phyloP scores from a whole-genome alignment of 2,329 filamentous ascomycete genomes.

The Aspergillus fischeri region DNA sequence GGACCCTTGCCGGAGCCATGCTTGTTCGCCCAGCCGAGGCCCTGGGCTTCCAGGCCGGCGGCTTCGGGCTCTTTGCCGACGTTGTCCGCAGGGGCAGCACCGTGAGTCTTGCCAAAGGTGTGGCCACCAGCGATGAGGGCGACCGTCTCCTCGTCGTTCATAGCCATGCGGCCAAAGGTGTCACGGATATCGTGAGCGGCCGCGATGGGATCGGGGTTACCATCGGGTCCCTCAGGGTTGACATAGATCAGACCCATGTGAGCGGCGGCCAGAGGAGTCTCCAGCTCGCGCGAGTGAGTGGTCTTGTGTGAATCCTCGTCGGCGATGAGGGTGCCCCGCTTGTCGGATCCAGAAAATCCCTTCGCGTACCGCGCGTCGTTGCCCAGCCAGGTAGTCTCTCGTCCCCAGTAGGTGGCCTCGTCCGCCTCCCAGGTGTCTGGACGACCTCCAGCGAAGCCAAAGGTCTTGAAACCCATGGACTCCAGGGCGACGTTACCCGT shows the following conservation, averaged over 20 bases:
- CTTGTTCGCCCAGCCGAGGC: slow-evolving; percentile 68
- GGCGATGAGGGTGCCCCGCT: slow-evolving; percentile 10
- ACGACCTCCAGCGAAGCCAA: slow-evolving; percentile 70
- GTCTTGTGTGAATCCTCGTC: slow-evolving; percentile 26
- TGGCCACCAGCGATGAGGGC: slow-evolving; percentile 75
- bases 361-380: slow-evolving; percentile 65
- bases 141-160: slow-evolving; percentile 79
- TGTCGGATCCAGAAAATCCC: slow-evolving; percentile 26
- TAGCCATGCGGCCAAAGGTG: slow-evolving; percentile 75
- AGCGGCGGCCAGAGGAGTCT: slow-evolving; percentile 63
- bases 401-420: slow-evolving; percentile 73
- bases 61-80: slow-evolving; percentile 65
- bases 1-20: slow-evolving; percentile 64
- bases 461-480: slow-evolving; percentile 69
- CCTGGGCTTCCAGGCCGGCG: slow-evolving; percentile 61
- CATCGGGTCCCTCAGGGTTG: slow-evolving; percentile 74
- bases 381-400: slow-evolving; percentile 69
- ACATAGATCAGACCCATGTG: slow-evolving; percentile 80
- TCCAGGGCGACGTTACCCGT: slow-evolving; percentile 74
- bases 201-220: slow-evolving; percentile 64
- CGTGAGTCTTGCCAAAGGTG: slow-evolving; percentile 77
- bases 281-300: slow-evolving; percentile 60
- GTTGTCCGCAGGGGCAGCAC: slow-evolving; percentile 61
- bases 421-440: slow-evolving; percentile 71
- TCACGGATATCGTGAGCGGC: slow-evolving; percentile 68